Base-by-base conservation (phyloP, 495 filamentous ascomycete species). In the Immersiella caudata region DNA sequence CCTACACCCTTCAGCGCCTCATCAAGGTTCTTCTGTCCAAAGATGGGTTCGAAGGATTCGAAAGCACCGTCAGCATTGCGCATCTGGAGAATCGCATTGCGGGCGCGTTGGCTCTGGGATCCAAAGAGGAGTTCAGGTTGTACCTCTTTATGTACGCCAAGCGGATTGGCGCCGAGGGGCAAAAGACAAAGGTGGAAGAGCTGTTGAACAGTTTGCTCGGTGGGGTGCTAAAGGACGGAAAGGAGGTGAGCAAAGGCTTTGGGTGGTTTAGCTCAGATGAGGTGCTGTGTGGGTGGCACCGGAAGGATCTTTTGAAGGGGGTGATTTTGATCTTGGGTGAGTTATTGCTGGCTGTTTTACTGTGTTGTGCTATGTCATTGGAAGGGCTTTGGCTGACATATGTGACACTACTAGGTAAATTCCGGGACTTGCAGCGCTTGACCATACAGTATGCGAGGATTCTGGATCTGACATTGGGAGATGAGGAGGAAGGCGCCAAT, bases 131-230 rank as follows among this genome's bases (percentile, higher is more conserved):
- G 74, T 98, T 97, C 79, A 85, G 91, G 64, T 80, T 96, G 1
- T 97, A 97, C 72, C 78, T 98, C 6, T 89, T 92, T 69, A 98
- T 98, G 92, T 99, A 98, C 70, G 94, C 92, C 1, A 97, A 96
- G 79, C 87, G 96, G 3, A 87, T 99, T 27, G 95, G 96, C 1
- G 92, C 92, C 0, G 96, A 99, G 74, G 93, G 93, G 0, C 78
- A 93, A 68, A 88, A 88, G 71, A 82, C 83, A 46, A 99, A 98
- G 78, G 92, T 97, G 0, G 95, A 97, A 71, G 96, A 98, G 81
- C 77, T 99, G 8, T 78, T 97, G 35, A 88, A 90, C 66, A 88
- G 87, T 36, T 78, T 99, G 56, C 80, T 94, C 24, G 93, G 95
- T 16, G 89, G 90, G 3, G 76, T 94, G 4, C 82, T 89, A 25